Conservation (phyloP, 2,329 filamentous ascomycete genomes). For the Lasiodiplodia theobromae region DNA sequence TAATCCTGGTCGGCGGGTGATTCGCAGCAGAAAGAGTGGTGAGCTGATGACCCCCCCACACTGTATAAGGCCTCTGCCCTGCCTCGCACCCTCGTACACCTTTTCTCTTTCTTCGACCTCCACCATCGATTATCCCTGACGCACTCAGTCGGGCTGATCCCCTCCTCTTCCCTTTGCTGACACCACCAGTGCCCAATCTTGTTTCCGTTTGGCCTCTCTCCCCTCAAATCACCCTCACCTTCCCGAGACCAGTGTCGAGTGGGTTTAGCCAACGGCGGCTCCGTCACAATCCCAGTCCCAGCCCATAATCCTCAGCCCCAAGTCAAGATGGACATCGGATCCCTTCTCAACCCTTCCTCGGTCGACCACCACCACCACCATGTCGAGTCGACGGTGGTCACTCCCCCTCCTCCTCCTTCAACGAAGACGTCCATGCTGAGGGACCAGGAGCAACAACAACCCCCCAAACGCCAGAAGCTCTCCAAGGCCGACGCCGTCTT, state of each 20-base stretch:
- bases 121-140: not conserved
- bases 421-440: conserved; percentile 7
- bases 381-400: conserved; percentile 2
- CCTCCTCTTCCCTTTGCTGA: not conserved
- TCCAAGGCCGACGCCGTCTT: conserved; percentile 71
- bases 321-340: conserved; percentile 48
- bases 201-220: not conserved
- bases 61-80: conserved; percentile 22
- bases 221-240: not conserved
- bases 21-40: not conserved
- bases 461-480: conserved; percentile 60
- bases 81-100: conserved; percentile 3
- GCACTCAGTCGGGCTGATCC: not conserved
- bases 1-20: not conserved
- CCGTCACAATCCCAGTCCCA: not conserved
- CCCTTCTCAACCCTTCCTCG: conserved; percentile 49
- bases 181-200: not conserved
- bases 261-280: not conserved
- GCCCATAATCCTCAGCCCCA: not conserved
- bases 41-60: not conserved
- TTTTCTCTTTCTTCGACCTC: not conserved
- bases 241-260: conserved; percentile 18
- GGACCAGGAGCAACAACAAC: not conserved
- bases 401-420: conserved; percentile 31
- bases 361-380: conserved; percentile 30